A percentile compares a stretch with the other conserved stretches of the same genome.
Conservation (phyloP, 352 stramenopile genomes). For the Globisporangium cylindrosporum region DNA sequence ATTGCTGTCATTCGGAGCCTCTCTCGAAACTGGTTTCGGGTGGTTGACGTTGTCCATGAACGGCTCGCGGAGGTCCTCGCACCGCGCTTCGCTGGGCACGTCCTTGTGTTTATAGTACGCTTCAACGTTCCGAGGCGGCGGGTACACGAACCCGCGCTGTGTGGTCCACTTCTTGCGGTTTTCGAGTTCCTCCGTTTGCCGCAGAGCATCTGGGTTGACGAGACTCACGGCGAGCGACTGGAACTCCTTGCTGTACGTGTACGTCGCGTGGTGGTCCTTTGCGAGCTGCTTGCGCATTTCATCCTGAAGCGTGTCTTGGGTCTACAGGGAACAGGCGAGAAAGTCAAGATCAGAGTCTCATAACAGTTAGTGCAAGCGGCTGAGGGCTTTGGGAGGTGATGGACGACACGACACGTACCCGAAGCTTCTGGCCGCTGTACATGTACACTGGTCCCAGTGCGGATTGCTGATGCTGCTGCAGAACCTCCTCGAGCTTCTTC, state of each 20-base stretch:
- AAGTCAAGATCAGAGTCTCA: background rate
- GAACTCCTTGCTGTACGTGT: constrained; percentile 88
- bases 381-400: background rate
- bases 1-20: constrained; percentile 17
- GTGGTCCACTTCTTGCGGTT: constrained; percentile 77
- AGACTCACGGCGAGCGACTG: constrained; percentile 82
- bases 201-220: constrained; percentile 65
- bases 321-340: constrained; percentile 26
- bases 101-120: constrained; percentile 77
- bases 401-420: constrained; percentile 31
- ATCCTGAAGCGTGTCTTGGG: constrained; percentile 83
- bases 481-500: constrained; percentile 32
- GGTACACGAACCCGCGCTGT: constrained; percentile 86
- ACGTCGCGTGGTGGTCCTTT: constrained; percentile 60
- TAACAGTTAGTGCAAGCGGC: no score
- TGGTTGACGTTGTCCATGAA: constrained; percentile 87
- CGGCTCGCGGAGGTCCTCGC: constrained; percentile 76
- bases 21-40: constrained; percentile 56
- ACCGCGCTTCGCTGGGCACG: constrained; percentile 69
- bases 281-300: constrained; percentile 62
- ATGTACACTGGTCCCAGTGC: constrained; percentile 53
- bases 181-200: constrained; percentile 44
- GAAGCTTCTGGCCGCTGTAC: constrained; percentile 87
- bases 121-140: constrained; percentile 45
- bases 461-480: constrained; percentile 9